A percentile compares a stretch with the other conserved stretches of the same genome.
Conservation (phyloP, 148 eudicot genomes). For the Vaccinium corymbosum region DNA sequence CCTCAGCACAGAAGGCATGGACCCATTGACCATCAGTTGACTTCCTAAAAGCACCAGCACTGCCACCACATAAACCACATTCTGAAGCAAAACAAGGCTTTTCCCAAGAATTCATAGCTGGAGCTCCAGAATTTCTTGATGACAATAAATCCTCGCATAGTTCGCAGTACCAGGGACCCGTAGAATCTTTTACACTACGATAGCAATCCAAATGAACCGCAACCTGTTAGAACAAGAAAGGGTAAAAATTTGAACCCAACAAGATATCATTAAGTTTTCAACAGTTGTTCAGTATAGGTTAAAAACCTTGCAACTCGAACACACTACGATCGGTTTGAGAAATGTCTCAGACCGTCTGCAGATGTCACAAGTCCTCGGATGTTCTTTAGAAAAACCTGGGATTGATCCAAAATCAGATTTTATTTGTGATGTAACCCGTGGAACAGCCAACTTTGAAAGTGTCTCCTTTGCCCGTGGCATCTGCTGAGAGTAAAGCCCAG, state of each 20-base stretch:
- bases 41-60: conserved; percentile 89
- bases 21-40: conserved; percentile 82
- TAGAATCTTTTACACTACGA: conserved; percentile 66
- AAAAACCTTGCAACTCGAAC: conserved; percentile 87
- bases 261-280: background rate
- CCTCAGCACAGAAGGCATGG: conserved; percentile 98
- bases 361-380: conserved; percentile 67
- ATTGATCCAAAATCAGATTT: conserved; percentile 41
- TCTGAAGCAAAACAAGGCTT: conserved; percentile 50
- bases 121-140: conserved; percentile 42
- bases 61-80: conserved; percentile 84
- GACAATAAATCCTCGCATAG: conserved; percentile 64
- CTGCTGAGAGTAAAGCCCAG: conserved; percentile 36
- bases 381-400: conserved; percentile 48
- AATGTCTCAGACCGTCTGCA: conserved; percentile 79
- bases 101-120: conserved; percentile 36
- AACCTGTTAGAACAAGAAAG: conserved; percentile 47
- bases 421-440: conserved; percentile 45
- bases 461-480: conserved; percentile 59
- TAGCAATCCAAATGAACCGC: conserved; percentile 90
- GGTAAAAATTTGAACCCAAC: background rate
- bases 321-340: conserved; percentile 70
- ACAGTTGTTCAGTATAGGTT: background rate
- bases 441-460: conserved; percentile 43
- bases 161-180: conserved; percentile 97